A percentile compares a stretch with the other conserved stretches of the same genome.
These are phyloP conservation scores for Sclerotinia subarctica DNA, from an alignment of 2,329 filamentous ascomycete species.

Conservation along the genomic window DNA sequence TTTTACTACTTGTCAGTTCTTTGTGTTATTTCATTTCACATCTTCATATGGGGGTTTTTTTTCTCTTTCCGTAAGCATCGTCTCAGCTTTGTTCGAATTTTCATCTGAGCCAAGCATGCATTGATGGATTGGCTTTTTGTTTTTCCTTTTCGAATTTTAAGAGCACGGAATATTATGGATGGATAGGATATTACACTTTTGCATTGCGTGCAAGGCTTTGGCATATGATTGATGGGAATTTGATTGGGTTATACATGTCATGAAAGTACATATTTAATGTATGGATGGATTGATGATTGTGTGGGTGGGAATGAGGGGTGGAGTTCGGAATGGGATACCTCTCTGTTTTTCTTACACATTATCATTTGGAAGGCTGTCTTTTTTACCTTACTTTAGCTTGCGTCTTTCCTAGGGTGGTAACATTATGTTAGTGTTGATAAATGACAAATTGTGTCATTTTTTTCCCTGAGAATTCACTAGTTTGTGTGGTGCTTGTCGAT, in stretches of 20 bases:
- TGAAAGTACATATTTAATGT: not conserved
- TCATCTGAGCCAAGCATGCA: not conserved
- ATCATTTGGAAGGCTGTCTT: not conserved
- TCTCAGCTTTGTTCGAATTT: not conserved
- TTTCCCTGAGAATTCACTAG: not conserved
- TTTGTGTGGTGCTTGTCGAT: slow-evolving; percentile 6
- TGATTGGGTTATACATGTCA: not conserved
- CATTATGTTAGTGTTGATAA: not conserved
- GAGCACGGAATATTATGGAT: slow-evolving; percentile 2
- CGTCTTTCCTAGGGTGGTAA: not conserved
- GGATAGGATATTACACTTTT: slow-evolving; percentile 14
- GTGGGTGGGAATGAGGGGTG: not conserved
- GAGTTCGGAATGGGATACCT: slow-evolving; percentile 14
- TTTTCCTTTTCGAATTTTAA: not conserved
- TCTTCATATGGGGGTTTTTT: not conserved
- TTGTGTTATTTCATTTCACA: not conserved
- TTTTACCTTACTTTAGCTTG: not conserved
- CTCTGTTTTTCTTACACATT: not conserved
- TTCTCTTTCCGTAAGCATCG: not conserved
- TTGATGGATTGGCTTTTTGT: slow-evolving; percentile 1
- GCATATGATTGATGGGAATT: slow-evolving; percentile 11
- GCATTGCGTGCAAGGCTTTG: slow-evolving; percentile 16
- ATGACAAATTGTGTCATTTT: not conserved
- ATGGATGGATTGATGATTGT: slow-evolving; percentile 1
- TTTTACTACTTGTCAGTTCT: not conserved